Evolutionary conservation across 257 asterid genomes (phyloP).

Genomic region (Solanum microdontum): DNA sequence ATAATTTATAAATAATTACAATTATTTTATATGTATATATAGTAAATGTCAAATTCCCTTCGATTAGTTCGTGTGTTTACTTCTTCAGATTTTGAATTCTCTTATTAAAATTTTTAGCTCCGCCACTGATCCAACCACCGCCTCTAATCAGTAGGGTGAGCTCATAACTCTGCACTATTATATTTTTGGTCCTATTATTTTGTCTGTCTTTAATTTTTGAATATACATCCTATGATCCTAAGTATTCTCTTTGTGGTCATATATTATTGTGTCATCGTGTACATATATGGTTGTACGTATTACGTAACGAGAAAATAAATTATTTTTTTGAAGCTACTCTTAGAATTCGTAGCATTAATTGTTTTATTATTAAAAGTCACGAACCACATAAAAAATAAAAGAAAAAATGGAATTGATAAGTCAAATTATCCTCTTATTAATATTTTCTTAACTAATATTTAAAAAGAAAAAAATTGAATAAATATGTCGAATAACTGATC

Average conservation of each 20-base stretch:
- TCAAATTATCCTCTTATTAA: neutral
- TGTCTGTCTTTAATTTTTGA: too few relatives aligned
- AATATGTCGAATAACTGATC: neutral
- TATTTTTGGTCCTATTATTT: neutral
- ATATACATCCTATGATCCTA: neutral
- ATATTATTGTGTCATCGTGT: neutral
- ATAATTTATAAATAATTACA: too few relatives aligned
- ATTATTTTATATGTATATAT: too few relatives aligned
- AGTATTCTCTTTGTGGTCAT: neutral
- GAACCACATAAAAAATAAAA: neutral
- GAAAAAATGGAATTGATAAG: neutral
- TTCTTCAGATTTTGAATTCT: neutral
- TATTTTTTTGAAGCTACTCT: too few relatives aligned
- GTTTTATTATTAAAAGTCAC: too few relatives aligned
- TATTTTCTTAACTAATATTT: neutral
- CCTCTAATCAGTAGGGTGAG: neutral
- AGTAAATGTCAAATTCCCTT: too few relatives aligned
- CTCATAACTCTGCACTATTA: neutral
- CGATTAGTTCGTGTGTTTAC: too few relatives aligned
- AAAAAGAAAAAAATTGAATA: too few relatives aligned
- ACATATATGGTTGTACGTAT: neutral
- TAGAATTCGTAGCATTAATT: too few relatives aligned
- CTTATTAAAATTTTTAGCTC: neutral
- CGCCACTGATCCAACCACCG: neutral
- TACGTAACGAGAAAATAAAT: neutral